These are phyloP conservation scores for Calonectria fujianensis DNA, from an alignment of 2,329 filamentous ascomycete species.

Conservation along the genomic window DNA sequence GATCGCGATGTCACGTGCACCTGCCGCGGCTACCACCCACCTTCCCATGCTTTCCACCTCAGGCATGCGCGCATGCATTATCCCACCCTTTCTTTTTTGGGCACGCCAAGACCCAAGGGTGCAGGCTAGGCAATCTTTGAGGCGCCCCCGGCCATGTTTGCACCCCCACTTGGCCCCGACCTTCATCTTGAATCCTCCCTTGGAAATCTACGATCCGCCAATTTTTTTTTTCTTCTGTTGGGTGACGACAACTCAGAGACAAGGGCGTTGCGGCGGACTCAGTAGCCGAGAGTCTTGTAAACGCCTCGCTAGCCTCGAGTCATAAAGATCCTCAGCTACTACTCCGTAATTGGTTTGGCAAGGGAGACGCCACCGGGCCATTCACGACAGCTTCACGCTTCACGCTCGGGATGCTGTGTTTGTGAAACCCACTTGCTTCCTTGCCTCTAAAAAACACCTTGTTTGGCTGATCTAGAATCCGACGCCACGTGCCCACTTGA, in stretches of 20 bases:
- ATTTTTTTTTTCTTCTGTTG: constrained; percentile 47
- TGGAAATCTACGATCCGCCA: constrained; percentile 46
- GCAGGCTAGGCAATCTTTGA: constrained; percentile 10
- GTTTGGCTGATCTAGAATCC: constrained; percentile 48
- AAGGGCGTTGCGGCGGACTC: constrained; percentile 34
- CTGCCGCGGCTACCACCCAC: neutral
- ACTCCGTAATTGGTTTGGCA: constrained; percentile 30
- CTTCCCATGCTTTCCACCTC: neutral
- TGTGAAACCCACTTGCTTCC: constrained; percentile 10
- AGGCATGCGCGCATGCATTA: constrained; percentile 27
- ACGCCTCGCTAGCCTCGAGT: constrained; percentile 39
- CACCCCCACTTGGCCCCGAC: constrained; percentile 45
- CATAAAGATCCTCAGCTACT: constrained; percentile 19
- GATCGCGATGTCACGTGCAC: constrained; percentile 51
- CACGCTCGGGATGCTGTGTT: constrained; percentile 21
- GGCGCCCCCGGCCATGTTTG: constrained; percentile 27
- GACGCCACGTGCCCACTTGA: constrained; percentile 41
- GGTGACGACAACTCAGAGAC: constrained; percentile 43
- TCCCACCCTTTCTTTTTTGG: constrained; percentile 26
- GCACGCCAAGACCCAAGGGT: constrained; percentile 8
- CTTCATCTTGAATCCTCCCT: constrained; percentile 37
- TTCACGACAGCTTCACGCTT: constrained; percentile 28
- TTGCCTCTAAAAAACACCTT: constrained; percentile 42
- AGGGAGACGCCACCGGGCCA: constrained; percentile 28
- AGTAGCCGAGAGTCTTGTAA: constrained; percentile 30